Evolutionary conservation across 1,139 yeast genomes (phyloP), one percentile per base, ranked within the genome.

Genomic region (Wickerhamomyces sp.): DNA sequence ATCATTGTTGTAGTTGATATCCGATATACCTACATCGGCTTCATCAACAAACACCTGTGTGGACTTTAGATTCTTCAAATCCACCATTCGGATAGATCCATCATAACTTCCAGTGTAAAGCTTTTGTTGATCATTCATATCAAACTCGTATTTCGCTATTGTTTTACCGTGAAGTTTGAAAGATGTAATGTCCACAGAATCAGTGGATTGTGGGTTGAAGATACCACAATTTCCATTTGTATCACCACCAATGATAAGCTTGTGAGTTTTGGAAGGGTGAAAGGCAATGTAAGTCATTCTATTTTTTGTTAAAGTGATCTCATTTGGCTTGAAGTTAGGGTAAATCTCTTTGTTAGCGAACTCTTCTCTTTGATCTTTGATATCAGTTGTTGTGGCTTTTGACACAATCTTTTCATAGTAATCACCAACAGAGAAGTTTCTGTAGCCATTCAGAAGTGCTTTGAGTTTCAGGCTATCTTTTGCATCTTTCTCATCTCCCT

Each of bases 171-270:
- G 96, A 2, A 88, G 74, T 45, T 78, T 79, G 42, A 88, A 70
- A 16, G 76, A 72, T 1, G 79, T 62, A 2, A 85, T 74, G 19
- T 77, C 76, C 2, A 58, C 58, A 10, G 65, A 69, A 8, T 62
- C 68, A 16, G 58, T 57, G 11, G 64, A 67, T 26, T 69, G 76
- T 2, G 84, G 80, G 26, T 89, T 79, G 96, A 96, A 91, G n/a
- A 89, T 68, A 0, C 96, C 96, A 33, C 88, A 60, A 44, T 78
- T 73, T 6, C 97, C 97, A 14, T 66, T 63, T 16, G 88, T 85
- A 58, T 91, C 97, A 31, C 96, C 97, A 1, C 89, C 96, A 28
- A 85, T 57, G 3, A 87, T 68, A 4, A 91, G 55, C 44, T 84
- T 68, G 45, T 78, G 77, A 1, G 68, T 70, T 2, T 57, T 58